Base-by-base conservation (phyloP, 2,329 filamentous ascomycete species). In the Dendryphion nanum region DNA sequence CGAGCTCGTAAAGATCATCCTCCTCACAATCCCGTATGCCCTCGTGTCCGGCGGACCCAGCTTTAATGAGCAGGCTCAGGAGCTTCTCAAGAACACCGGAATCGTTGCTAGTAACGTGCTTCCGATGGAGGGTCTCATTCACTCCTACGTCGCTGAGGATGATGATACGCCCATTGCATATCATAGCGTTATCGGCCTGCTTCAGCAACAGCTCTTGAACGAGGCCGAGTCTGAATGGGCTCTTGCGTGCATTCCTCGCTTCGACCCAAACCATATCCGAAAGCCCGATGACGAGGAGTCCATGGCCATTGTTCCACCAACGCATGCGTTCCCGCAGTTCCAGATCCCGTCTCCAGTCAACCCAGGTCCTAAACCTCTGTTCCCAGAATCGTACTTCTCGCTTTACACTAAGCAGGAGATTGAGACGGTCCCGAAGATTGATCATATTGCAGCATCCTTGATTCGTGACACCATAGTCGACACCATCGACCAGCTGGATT, bases 1-100 rank as follows among this genome's bases (percentile, higher is more conserved):
- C 29, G 93, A 97, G 70, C 79, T 98, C 21, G 89, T 96, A 64
- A 97, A 96, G 69, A 90, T 96, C 53, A 96, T 98, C 49, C 80
- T 97, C 30, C 80, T 96, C 33, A 95, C 91, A 0, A 86, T 98
- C 41, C 91, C 93, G 0, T 98, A 97, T 64, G 84, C 86, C 3
- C 74, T 76, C 3, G 80, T 82, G 34, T 51, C 59, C 4, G 56
- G 60, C 20, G 63, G 59, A 24, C 47, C 35, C 26, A 51, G 50
- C 14, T 62, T 59, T 38, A 83, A 85, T 57, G 81, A 84, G 52
- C 76, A 85, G 48, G 89, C 89, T 2, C 76, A 78, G 1, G 82
- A 86, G 32, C 74, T 97, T 37, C 82, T 98, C 62, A 87, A 94
- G 49, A 95, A 94, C 73, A 97, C 93, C 2, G 90, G 93, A 39